Conservation (phyloP, 192 early-diverging fungal species). For the Phlyctochytrium bullatum region DNA sequence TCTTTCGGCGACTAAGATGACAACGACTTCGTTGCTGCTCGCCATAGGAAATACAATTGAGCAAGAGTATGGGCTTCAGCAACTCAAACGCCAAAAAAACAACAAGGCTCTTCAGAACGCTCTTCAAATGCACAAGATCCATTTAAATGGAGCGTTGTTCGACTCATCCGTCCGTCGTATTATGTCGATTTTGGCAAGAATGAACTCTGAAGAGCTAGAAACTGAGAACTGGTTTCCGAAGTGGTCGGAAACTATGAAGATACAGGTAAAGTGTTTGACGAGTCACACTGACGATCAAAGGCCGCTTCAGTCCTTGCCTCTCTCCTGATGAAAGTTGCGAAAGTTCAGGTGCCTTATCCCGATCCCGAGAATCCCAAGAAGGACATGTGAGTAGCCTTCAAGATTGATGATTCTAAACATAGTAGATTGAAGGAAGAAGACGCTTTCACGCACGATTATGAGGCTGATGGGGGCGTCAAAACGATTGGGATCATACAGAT, state of each 20-base stretch:
- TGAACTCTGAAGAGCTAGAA: constrained; percentile 37
- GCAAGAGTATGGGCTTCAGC: constrained; percentile 75
- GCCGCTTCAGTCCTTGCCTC: constrained; percentile 52
- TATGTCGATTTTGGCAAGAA: constrained; percentile 55
- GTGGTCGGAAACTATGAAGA: constrained; percentile 62
- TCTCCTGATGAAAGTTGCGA: constrained; percentile 50
- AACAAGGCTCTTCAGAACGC: constrained; percentile 17
- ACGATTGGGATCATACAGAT: constrained; percentile 70
- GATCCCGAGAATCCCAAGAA: constrained; percentile 53
- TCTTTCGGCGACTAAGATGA: no score
- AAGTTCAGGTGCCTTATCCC: constrained; percentile 59
- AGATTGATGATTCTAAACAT: neutral
- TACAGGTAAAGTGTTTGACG: constrained; percentile 41
- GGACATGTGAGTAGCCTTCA: constrained; percentile 20
- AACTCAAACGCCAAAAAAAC: constrained; percentile 62
- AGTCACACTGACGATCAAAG: neutral
- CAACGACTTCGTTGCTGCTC: constrained; percentile 36
- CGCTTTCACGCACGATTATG: constrained; percentile 73
- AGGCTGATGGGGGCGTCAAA: constrained; percentile 49
- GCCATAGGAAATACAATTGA: constrained; percentile 76
- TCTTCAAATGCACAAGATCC: constrained; percentile 64
- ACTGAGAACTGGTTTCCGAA: constrained; percentile 59
- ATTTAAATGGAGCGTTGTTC: constrained; percentile 74
- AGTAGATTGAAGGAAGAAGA: constrained; percentile 54
- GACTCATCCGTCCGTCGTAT: constrained; percentile 74